Evolutionary conservation across 1,284 basidiomycete genomes (phyloP), one percentile per base, ranked within the genome.

Genomic region (Lentinus polychrous): DNA sequence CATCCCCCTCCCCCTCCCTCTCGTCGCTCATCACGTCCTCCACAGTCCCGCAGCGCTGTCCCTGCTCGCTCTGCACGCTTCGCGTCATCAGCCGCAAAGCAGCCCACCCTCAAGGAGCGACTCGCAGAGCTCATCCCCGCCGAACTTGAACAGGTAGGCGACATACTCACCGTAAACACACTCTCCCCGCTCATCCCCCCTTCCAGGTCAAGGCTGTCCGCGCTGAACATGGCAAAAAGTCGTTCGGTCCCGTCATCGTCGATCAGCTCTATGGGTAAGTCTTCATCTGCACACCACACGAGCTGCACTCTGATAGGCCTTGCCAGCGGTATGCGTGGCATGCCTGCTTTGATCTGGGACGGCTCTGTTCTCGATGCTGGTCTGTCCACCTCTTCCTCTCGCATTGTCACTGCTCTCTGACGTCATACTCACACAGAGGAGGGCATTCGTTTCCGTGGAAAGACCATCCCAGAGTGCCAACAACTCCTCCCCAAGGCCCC

Each of bases 401-500:
- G 24, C 41, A 12, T 31, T 3, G 22, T 23, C 46, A 18, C 27
- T 32, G 33, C 38, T 40, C 46, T 45, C 17, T 27, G 42, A 43
- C 23, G 35, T 46, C 36, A 23, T 37, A 42, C 27, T 27, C 31
- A 43, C 37, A 31, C 63, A 86, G 92, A 95, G 64, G 93, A 96
- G 76, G 93, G 93, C 55, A 97, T 96, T 63, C 91, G 94, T 56
- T 96, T 96, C 84, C 86, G 91, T 64, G 91, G 90, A 54, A 88
- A 90, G 70, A 91, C 91, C 55, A 94, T 94, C 64, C 87, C 89
- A 42, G 93, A 97, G 67, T 86, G 83, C 69, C 91, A 95, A 72
- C 72, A 77, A 42, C 74, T 81, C 47, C 83, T 97, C 46, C 94
- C 93, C 54, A 91, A 85, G 66, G 92, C 93, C 15, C 86, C 88